Evolutionary conservation across 2,329 filamentous ascomycete genomes (phyloP).

Genomic region (Sclerotinia sclerotiorum): DNA sequence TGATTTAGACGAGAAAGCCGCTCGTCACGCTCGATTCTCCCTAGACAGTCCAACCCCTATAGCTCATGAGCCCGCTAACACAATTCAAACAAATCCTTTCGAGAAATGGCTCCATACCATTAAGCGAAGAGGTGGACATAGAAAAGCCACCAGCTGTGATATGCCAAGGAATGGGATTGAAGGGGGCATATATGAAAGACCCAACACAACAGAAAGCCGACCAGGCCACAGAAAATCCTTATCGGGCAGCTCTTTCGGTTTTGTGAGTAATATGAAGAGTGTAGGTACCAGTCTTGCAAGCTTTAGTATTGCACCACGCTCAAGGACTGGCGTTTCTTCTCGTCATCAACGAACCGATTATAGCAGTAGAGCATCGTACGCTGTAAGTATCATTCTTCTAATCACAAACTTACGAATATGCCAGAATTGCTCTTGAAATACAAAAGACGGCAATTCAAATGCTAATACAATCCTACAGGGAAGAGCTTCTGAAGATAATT

Average conservation of each 20-base stretch:
- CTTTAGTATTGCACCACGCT: conserved; percentile 65
- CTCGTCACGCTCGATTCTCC: conserved; percentile 31
- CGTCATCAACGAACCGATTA: conserved; percentile 60
- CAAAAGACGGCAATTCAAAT: background rate
- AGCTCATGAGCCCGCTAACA: conserved; percentile 24
- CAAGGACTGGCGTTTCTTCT: conserved; percentile 54
- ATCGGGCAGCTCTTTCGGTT: conserved; percentile 73
- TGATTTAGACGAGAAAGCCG: conserved; percentile 21
- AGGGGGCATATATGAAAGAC: conserved; percentile 32
- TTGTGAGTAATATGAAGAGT: conserved; percentile 78
- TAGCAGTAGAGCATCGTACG: conserved; percentile 61
- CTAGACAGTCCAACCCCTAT: conserved; percentile 29
- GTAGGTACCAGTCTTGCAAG: conserved; percentile 76
- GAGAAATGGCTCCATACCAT: conserved; percentile 72
- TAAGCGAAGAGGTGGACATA: conserved; percentile 52
- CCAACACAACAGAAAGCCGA: conserved; percentile 43
- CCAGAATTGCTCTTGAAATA: background rate
- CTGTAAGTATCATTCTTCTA: conserved; percentile 36
- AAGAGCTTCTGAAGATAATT: conserved; percentile 65
- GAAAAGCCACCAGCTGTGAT: conserved; percentile 42
- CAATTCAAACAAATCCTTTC: conserved; percentile 51
- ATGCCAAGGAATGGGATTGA: conserved; percentile 31
- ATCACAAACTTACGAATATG: background rate
- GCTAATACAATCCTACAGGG: background rate
- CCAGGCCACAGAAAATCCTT: conserved; percentile 57